Evolutionary conservation across 106 monocot genomes (phyloP), one percentile per base, ranked within the genome.

Genomic region (Dioscorea alata): DNA sequence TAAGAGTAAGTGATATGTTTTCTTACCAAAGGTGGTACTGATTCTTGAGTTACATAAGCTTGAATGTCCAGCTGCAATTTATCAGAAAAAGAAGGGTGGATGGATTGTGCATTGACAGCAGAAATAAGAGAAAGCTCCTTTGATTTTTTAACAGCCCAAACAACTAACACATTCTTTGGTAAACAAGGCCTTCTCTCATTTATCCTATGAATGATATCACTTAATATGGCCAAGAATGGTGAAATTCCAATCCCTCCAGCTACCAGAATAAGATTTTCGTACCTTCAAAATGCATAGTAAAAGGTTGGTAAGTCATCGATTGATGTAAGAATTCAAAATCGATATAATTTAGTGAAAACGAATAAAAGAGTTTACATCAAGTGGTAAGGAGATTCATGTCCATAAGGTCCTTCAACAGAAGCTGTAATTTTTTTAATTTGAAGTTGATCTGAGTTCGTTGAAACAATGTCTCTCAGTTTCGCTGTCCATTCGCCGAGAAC

Each of bases 211-310:
- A 91, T 63, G 23, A 95, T 77, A 70, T 95, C 94, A 34, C 90
- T 95, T 58, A 95, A 67, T 16, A 95, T 80, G n/a, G 94, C 94
- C 53, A 95, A 64, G 69, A 95, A 95, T 12, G 94, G 94, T 68
- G 94, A 95, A 53, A 95, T 86, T 16, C 94, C 94, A 59, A 95
- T 95, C 35, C 94, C 94, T 61, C 94, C 94, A 52, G 94, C 94
- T 23, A 95, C 91, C 32, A 95, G 73, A 62, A 95, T 84, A 42
- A 95, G 87, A 66, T 86, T 95, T 82, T 95, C 90, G 59, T 95
- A 91, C 90, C 94, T 95, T 42, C 4, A 42, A 42, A 42, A 42
- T 42, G 42, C 42, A 42, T 42, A 10, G 42, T 42, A 42, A 42
- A 42, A 42, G 42, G 0, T 42, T 6, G 42, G 6, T 42, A 56